Evolutionary conservation across 176 grass and related monocot species (phyloP).

Genomic region (Microstegium vimineum): DNA sequence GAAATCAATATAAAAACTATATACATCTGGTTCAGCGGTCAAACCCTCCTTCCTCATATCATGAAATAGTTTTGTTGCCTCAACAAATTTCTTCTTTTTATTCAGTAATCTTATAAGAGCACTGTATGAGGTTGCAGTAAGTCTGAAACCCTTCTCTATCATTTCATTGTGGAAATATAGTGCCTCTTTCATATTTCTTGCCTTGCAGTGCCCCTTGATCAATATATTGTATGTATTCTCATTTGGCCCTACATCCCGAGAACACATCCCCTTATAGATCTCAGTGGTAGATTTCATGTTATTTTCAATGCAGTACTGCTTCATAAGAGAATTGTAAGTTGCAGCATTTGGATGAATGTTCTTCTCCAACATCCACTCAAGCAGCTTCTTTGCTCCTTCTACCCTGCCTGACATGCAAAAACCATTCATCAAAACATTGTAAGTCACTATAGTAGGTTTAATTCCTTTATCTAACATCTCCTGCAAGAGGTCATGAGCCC

Average conservation of each 20-base stretch:
- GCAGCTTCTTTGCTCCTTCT: conserved; percentile 67
- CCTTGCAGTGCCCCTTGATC: conserved; percentile 79
- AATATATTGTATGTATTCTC: conserved; percentile 96
- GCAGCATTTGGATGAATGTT: conserved; percentile 50
- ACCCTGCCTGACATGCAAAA: conserved; percentile 81
- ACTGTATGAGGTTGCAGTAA: conserved; percentile 64
- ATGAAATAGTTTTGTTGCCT: conserved; percentile 74
- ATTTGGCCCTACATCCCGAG: conserved; percentile 48
- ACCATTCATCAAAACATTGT: conserved; percentile 95
- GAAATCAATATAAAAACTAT: conserved; percentile 72
- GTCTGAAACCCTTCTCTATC: conserved; percentile 64
- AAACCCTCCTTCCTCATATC: conserved; percentile 76
- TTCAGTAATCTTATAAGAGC: conserved; percentile 71
- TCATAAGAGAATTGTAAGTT: conserved; percentile 93
- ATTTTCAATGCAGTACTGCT: conserved; percentile 69
- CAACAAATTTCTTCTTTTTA: conserved; percentile 80
- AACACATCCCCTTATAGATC: conserved; percentile 70
- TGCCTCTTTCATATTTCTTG: conserved; percentile 93
- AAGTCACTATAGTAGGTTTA: conserved; percentile 82
- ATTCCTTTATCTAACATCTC: conserved; percentile 95
- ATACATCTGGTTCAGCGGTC: conserved; percentile 55
- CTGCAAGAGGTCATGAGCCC: conserved; percentile 62
- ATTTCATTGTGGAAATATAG: conserved; percentile 78
- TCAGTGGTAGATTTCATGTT: conserved; percentile 81
- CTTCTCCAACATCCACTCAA: conserved; percentile 89